phyloP scores from a whole-genome alignment of 139 green algal genomes.

The Monoraphidium neglectum region DNA sequence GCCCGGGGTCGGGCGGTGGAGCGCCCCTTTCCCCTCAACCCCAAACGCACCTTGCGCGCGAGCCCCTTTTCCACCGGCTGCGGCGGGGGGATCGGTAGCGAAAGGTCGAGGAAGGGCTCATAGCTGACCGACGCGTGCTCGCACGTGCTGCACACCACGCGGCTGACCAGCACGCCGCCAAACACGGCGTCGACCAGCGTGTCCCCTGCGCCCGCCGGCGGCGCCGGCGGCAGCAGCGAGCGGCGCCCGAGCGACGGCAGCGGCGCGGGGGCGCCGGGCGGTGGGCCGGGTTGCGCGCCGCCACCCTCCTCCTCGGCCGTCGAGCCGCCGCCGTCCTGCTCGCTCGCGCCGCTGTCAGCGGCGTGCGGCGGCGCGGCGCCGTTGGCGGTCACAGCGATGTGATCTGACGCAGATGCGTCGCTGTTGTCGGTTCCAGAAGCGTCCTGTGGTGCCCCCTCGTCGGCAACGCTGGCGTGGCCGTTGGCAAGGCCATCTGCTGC shows the following conservation, averaged over 20 bases:
- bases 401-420: no score
- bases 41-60: slow-evolving; percentile 11
- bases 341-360: no score
- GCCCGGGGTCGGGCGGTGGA: no score
- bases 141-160: slow-evolving; percentile 48
- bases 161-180: slow-evolving; percentile 50
- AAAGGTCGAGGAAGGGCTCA: slow-evolving; percentile 60
- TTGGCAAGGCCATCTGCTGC: no score
- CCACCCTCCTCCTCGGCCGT: no score
- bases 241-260: slow-evolving; percentile 6
- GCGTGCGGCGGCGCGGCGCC: no score
- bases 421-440: no score
- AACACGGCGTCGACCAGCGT: slow-evolving; percentile 43
- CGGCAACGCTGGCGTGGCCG: no score
- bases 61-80: background rate
- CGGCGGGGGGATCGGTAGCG: slow-evolving; percentile 56
- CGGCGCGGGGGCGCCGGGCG: no score
- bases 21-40: background rate
- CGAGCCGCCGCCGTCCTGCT: background rate
- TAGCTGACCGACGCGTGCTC: slow-evolving; percentile 28
- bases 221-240: slow-evolving; percentile 27
- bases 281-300: background rate
- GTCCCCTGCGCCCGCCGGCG: slow-evolving; percentile 8
- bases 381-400: no score
- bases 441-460: no score